A percentile compares a stretch with the other conserved stretches of the same genome.
Conservation (phyloP, 495 filamentous ascomycete genomes). For the Penicillium angulare region DNA sequence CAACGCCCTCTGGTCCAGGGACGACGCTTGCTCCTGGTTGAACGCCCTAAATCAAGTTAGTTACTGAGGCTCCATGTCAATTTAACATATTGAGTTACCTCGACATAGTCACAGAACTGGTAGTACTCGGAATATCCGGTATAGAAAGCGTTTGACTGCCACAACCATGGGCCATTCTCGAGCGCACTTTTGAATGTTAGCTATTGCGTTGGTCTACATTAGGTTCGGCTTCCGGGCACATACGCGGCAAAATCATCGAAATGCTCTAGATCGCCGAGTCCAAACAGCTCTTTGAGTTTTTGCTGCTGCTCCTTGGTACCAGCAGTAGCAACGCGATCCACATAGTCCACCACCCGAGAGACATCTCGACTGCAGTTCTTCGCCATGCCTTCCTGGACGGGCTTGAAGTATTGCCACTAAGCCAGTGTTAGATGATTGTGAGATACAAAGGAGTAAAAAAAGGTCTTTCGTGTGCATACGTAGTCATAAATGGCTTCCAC, state of each 20-base stretch:
- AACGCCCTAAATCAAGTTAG: constrained; percentile 23
- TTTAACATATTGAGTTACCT: constrained; percentile 24
- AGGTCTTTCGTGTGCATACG: constrained; percentile 12
- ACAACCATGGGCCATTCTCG: constrained; percentile 55
- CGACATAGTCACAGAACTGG: constrained; percentile 52
- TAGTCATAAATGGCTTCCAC: constrained; percentile 63
- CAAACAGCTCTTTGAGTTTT: constrained; percentile 58
- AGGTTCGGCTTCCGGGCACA: too few species aligned
- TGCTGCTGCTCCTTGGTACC: constrained; percentile 45
- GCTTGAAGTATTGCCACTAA: constrained; percentile 62
- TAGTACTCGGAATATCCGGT: constrained; percentile 52
- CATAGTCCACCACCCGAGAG: constrained; percentile 51
- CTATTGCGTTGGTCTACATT: too few species aligned
- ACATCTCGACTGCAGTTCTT: constrained; percentile 63
- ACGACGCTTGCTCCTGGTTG: constrained; percentile 25
- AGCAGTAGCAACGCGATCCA: constrained; percentile 47
- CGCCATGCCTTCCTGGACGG: constrained; percentile 61
- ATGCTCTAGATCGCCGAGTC: constrained; percentile 50
- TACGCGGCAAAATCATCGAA: constrained; percentile 59
- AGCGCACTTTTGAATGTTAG: constrained; percentile 40
- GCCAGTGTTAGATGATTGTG: not conserved
- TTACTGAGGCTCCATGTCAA: not conserved
- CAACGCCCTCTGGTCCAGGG: constrained; percentile 48
- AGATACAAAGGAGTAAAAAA: not conserved
- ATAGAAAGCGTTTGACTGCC: constrained; percentile 53